Conservation (phyloP, 2,329 filamentous ascomycete species). For the Claviceps arundinis region DNA sequence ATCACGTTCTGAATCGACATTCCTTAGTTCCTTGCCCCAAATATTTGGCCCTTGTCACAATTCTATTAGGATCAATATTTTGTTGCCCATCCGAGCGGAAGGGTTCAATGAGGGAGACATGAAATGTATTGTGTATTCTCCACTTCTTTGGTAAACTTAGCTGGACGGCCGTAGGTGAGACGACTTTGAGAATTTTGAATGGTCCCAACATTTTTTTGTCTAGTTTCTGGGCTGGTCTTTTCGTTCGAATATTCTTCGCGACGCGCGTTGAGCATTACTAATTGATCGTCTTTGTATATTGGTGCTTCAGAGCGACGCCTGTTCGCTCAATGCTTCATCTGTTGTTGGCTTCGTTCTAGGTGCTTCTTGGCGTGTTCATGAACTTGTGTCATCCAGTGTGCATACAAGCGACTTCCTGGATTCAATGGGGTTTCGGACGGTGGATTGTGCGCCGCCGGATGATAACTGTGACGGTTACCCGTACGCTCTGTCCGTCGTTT, state of each 20-base stretch:
- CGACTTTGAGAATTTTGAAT: neutral
- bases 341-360: neutral
- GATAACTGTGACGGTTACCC: no score
- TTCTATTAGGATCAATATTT: no score
- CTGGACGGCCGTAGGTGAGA: neutral
- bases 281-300: neutral
- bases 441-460: neutral
- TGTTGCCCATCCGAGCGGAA: no score
- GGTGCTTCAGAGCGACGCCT: neutral
- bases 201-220: neutral
- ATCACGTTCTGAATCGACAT: no score
- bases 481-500: no score
- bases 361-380: neutral
- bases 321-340: neutral
- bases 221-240: neutral
- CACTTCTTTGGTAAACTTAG: neutral
- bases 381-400: neutral
- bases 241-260: neutral
- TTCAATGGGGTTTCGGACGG: neutral
- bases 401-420: neutral
- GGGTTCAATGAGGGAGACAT: neutral
- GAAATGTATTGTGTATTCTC: neutral
- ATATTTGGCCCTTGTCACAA: no score
- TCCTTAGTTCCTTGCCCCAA: no score
- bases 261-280: neutral